Base-by-base conservation (phyloP, 1,284 basidiomycete genomes). In the Ceratobasidium papillatum region DNA sequence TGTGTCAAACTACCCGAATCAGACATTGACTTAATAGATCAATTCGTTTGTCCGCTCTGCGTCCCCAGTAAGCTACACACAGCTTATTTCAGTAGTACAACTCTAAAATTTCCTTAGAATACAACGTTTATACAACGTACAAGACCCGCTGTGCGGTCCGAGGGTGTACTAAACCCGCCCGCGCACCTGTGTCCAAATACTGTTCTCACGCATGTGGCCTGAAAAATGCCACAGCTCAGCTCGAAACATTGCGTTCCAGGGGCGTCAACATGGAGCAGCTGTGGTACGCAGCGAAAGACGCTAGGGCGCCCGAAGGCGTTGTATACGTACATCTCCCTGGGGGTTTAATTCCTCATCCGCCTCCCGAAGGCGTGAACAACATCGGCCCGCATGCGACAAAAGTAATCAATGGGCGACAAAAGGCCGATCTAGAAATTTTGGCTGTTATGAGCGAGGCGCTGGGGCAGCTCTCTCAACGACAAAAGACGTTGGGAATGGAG, bases 21-120 rank as follows among this genome's bases (percentile, higher is more conserved):
- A 7, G 88, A 90, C 77, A 88, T 94, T 45, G 92, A 94, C 77
- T 87, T 95, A 19, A 91, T 95, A 38, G 94, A 95, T 82, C 90
- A 93, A 80, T 95, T 95, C 81, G 88, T 94, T 63, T 95, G 94
- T 81, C 92, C 93, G 0, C 82, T 84, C 0, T 95, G 94, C 79
- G 84, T 90, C 36, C 84, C 86, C 73, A 89, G 94, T 94, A 77
- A 68, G 93, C 85, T 27, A 38, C 25, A 61, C 61, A 25, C 61
- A n/a, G 41, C 12, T 17, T 2, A 27, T 47, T 25, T 41, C 25
- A 12, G 43, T 11, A 47, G 52, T 9, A 14, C 5, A 4, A 17
- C 32, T 68, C 62, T 45, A 30, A 27, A 5, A 11, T 32, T 52
- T 56, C 14, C 45, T 93, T 86, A 79, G 85, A 91, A 76, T 86